A percentile compares a stretch with the other conserved stretches of the same genome.
phyloP scores from a whole-genome alignment of 148 eudicot species.

The Fagopyrum tataricum region DNA sequence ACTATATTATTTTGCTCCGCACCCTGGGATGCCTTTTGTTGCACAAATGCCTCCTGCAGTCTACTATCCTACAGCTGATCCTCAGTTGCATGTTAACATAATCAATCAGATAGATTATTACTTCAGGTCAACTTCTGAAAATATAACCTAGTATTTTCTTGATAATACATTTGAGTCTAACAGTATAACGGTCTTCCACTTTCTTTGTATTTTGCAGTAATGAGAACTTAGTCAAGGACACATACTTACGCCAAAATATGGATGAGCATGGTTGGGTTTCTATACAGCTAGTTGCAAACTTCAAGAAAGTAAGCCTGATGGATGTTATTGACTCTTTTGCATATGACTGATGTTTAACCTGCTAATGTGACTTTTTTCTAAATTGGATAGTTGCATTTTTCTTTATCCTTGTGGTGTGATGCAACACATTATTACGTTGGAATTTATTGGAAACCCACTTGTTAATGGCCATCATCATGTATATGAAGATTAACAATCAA shows the following conservation, averaged over 20 bases:
- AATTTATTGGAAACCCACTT: neutral
- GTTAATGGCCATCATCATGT: neutral
- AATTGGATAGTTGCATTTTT: neutral
- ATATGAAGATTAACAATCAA: neutral
- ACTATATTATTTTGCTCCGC: slow-evolving; percentile 27
- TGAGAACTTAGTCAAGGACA: slow-evolving; percentile 72
- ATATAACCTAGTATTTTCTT: neutral
- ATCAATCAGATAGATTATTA: slow-evolving; percentile 73
- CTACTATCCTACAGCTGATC: slow-evolving; percentile 37
- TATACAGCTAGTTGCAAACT: slow-evolving; percentile 52
- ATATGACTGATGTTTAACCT: neutral
- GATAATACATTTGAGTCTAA: neutral
- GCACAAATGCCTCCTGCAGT: slow-evolving; percentile 30
- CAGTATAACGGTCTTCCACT: neutral
- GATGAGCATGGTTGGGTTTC: slow-evolving; percentile 90
- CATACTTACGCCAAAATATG: slow-evolving; percentile 64
- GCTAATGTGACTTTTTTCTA: neutral
- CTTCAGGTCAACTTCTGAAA: slow-evolving; percentile 50
- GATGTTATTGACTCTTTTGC: neutral
- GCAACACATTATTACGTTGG: neutral
- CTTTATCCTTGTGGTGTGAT: neutral
- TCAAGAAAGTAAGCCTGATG: slow-evolving; percentile 50
- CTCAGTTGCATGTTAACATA: slow-evolving; percentile 43
- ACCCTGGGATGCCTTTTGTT: slow-evolving; percentile 39
- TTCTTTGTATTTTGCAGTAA: slow-evolving; percentile 34